Evolutionary conservation across 1,284 basidiomycete species (phyloP), one percentile per base, ranked within the genome.

Genomic region (Melampsora larici-populina): DNA sequence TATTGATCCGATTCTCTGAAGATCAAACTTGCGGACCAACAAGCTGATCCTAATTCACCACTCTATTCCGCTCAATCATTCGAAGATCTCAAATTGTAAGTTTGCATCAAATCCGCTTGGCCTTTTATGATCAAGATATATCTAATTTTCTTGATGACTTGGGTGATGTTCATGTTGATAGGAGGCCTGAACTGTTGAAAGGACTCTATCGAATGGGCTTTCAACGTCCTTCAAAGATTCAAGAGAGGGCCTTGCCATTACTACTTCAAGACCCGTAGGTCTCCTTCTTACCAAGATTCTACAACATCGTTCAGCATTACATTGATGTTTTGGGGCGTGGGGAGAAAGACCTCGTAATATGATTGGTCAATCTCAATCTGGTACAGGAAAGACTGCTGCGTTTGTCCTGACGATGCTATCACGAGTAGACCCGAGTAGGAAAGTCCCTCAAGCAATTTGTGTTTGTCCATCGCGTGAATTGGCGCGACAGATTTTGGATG

Each of bases 321-420:
- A 40, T 64, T 55, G 15, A 29, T 43, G 62, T 48, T 68, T 67
- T 58, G 62, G 66, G 77, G 11, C 79, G 49, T 40, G 13, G 49
- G 21, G 62, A 4, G 46, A 4, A 49, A 97, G 94, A 24, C 92
- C 95, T 8, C 91, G 90, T 78, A 99, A 99, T 85, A 96, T 99
- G 90, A 99, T 99, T 84, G 97, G 94, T 13, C 97, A 99, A 86
- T 97, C 94, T 68, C 97, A 99, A 84, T 99, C 97, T 31, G 97
- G 97, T 60, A 99, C 97, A 9, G 97, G 97, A 77, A 99, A 99
- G 87, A 99, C 97, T 3, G 97, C 97, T 7, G 97, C 97, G 1
- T 99, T 99, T 84, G 92, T 95, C 17, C 87, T 99, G 74, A 95
- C 95, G 36, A 99, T 99, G 95, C 89, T 99, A 29, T 94, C 91